Evolutionary conservation across 1,284 basidiomycete species (phyloP).

Genomic region (Mycosarcoma maydis): DNA sequence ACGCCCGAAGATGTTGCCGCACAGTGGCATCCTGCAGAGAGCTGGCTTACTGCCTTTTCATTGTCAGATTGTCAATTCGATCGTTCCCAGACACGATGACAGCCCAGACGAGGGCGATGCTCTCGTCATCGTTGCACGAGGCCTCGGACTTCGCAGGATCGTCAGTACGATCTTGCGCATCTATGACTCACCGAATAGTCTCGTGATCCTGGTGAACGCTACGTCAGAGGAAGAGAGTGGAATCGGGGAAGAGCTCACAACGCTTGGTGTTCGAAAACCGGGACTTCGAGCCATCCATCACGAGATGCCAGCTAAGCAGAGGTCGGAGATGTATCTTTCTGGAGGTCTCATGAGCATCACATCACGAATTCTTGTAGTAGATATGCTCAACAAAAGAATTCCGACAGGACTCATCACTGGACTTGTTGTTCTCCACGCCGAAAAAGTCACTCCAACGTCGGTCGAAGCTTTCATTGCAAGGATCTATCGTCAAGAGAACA

Average conservation of each 20-base stretch:
- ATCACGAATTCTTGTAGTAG: constrained; percentile 90
- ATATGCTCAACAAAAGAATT: constrained; percentile 87
- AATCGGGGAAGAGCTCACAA: constrained; percentile 89
- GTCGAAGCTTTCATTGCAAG: constrained; percentile 63
- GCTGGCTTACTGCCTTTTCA: constrained; percentile 61
- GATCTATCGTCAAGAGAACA: constrained; percentile 59
- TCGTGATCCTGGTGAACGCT: constrained; percentile 85
- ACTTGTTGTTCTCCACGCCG: constrained; percentile 91
- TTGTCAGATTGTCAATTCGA: constrained; percentile 52
- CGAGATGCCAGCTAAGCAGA: constrained; percentile 81
- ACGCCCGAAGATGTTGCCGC: constrained; percentile 16
- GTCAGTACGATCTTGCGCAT: constrained; percentile 72
- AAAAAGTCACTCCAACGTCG: constrained; percentile 78
- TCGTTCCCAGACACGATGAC: constrained; percentile 56
- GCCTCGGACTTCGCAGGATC: constrained; percentile 61
- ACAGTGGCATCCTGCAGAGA: constrained; percentile 20
- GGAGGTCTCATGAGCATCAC: constrained; percentile 85
- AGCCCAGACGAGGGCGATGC: constrained; percentile 70
- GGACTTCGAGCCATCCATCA: constrained; percentile 85
- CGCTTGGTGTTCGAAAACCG: constrained; percentile 87
- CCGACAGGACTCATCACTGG: constrained; percentile 87
- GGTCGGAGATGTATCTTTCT: constrained; percentile 71
- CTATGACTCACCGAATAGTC: constrained; percentile 85
- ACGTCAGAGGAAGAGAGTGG: constrained; percentile 85
- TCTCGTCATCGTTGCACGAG: constrained; percentile 59